Evolutionary conservation across 73 alveolate species (phyloP).

Genomic region (Paramecium caudatum): DNA sequence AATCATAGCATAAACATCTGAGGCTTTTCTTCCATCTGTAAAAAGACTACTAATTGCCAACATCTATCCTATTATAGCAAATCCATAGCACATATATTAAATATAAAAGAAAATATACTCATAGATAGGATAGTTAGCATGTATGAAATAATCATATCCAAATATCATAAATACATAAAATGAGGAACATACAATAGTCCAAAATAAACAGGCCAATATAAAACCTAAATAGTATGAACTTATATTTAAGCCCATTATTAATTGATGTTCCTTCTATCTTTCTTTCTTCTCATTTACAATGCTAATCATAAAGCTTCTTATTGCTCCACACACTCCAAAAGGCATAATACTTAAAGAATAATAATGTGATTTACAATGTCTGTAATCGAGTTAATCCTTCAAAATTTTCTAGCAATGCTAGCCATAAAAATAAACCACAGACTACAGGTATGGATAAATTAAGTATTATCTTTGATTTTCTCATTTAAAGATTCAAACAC

Average conservation of each 20-base stretch:
- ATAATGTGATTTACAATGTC: no score
- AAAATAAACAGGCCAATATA: background rate
- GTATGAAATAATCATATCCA: background rate
- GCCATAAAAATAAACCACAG: no score
- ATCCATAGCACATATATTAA: background rate
- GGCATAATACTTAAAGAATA: slow-evolving; percentile 41
- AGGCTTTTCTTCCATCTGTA: slow-evolving; percentile 30
- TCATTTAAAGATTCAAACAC: no score
- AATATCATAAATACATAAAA: background rate
- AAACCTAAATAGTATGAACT: slow-evolving; percentile 14
- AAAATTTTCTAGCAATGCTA: no score
- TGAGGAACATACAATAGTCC: background rate
- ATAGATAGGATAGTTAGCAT: background rate
- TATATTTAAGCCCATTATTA: slow-evolving; percentile 26
- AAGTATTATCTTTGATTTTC: no score
- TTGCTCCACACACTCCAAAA: background rate
- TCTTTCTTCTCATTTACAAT: slow-evolving; percentile 35
- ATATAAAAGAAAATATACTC: background rate
- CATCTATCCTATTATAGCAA: slow-evolving; percentile 28
- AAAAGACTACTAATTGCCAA: background rate
- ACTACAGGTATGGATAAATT: no score
- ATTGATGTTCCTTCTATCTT: slow-evolving; percentile 11
- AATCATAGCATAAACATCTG: slow-evolving; percentile 8
- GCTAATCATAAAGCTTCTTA: background rate
- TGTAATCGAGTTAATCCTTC: no score